Percentiles rank a stretch among this genome's conserved stretches.
phyloP scores from a whole-genome alignment of 2,329 filamentous ascomycete genomes.

The Fusarium caatingaense region DNA sequence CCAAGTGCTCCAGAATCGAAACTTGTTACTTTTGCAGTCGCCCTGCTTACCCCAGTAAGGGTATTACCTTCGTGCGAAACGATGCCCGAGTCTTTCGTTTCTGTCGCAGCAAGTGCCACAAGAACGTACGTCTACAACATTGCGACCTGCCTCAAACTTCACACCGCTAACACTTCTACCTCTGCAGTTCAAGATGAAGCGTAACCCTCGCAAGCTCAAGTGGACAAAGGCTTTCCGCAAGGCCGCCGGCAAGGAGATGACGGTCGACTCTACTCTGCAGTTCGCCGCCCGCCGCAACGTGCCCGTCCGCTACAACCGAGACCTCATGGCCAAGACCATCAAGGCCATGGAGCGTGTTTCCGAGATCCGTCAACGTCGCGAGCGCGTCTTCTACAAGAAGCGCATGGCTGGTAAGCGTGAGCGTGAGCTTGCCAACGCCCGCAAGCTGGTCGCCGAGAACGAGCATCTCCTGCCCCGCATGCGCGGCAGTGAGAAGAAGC shows the following conservation, averaged over 20 bases:
- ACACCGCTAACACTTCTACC: constrained; percentile 18
- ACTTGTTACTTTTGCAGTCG: constrained; percentile 61
- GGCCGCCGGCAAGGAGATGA: constrained; percentile 83
- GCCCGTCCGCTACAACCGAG: constrained; percentile 94
- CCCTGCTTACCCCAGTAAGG: constrained; percentile 66
- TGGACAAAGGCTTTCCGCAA: constrained; percentile 96
- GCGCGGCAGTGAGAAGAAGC: constrained; percentile 70
- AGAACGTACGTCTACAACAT: constrained; percentile 59
- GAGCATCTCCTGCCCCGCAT: constrained; percentile 88
- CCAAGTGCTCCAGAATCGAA: constrained; percentile 53
- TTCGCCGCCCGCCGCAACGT: constrained; percentile 95
- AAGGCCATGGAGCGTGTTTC: constrained; percentile 90
- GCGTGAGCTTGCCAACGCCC: constrained; percentile 80
- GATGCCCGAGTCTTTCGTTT: constrained; percentile 67
- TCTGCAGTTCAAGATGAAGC: constrained; percentile 91
- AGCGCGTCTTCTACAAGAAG: constrained; percentile 93
- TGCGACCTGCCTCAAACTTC: neutral
- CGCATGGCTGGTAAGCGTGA: constrained; percentile 92
- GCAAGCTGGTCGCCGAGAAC: constrained; percentile 91
- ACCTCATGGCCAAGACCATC: constrained; percentile 87
- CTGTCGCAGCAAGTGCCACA: constrained; percentile 70
- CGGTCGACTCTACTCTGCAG: constrained; percentile 91
- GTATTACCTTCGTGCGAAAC: constrained; percentile 64
- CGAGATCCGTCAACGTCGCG: constrained; percentile 85
- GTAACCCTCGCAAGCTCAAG: constrained; percentile 94